Evolutionary conservation across 345 rosid species (phyloP).

Genomic region (Acer yangbiense): DNA sequence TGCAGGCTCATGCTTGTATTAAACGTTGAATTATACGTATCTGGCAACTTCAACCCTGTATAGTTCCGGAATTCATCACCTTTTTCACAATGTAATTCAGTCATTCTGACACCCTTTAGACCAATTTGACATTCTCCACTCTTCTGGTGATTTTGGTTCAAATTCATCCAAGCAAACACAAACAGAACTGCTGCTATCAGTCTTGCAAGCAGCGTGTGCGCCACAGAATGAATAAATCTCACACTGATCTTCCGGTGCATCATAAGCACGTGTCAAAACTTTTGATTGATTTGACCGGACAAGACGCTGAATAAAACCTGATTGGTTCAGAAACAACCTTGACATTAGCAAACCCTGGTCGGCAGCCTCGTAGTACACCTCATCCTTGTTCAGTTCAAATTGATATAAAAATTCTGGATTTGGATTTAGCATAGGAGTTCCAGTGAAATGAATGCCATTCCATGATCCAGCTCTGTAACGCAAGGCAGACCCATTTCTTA

Average conservation of each 20-base stretch:
- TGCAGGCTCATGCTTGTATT: slow-evolving; percentile 29
- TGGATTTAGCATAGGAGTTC: no score
- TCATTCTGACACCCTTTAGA: slow-evolving; percentile 52
- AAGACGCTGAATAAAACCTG: slow-evolving; percentile 33
- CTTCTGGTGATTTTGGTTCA: no score
- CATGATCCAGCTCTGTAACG: no score
- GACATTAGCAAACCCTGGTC: not conserved
- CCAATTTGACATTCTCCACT: slow-evolving; percentile 31
- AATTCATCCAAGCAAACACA: no score
- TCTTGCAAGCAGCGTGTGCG: no score
- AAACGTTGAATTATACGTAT: slow-evolving; percentile 32
- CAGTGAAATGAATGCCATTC: no score
- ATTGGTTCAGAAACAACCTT: slow-evolving; percentile 13
- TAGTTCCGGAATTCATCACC: slow-evolving; percentile 41
- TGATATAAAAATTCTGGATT: no score
- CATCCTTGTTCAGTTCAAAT: no score
- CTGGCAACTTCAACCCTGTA: slow-evolving; percentile 46
- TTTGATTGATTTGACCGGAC: slow-evolving; percentile 18
- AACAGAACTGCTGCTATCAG: no score
- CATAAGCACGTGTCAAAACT: slow-evolving; percentile 33
- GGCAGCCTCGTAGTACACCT: no score
- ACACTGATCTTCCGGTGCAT: slow-evolving; percentile 47
- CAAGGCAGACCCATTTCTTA: no score
- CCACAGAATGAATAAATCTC: slow-evolving; percentile 27
- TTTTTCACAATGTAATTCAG: slow-evolving; percentile 27